Evolutionary conservation across 208 protist genomes (phyloP).

Genomic region (Trypanosoma theileri): DNA sequence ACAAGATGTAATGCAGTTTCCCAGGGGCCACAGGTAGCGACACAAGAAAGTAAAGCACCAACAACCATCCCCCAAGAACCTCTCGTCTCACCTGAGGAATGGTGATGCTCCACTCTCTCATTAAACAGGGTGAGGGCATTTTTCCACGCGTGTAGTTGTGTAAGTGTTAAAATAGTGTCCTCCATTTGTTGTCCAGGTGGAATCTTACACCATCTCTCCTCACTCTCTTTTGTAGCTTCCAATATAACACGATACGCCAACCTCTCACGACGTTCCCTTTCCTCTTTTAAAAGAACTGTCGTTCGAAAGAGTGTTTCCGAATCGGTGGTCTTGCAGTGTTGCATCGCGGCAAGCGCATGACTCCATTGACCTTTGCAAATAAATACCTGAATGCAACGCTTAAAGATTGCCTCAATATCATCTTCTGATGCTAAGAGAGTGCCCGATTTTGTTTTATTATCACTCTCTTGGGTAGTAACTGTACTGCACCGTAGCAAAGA

Average conservation of each 20-base stretch:
- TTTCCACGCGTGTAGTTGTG: slow-evolving; percentile 21
- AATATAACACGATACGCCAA: slow-evolving; percentile 19
- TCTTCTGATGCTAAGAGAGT: neutral
- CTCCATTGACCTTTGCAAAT: slow-evolving; percentile 11
- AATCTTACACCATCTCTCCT: neutral
- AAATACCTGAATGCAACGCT: slow-evolving; percentile 18
- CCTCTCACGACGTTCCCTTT: neutral
- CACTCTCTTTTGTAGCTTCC: neutral
- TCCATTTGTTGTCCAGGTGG: neutral
- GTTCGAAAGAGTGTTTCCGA: slow-evolving; percentile 11
- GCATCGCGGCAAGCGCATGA: slow-evolving; percentile 20
- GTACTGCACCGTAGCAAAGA: neutral
- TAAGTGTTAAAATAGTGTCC: slow-evolving; percentile 18
- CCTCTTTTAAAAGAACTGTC: slow-evolving; percentile 18
- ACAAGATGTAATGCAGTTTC: slow-evolving; percentile 17
- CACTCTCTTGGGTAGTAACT: neutral
- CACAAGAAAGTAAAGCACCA: slow-evolving; percentile 27
- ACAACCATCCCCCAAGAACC: neutral
- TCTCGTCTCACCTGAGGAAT: neutral
- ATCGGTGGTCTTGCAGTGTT: slow-evolving; percentile 9
- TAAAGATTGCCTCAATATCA: slow-evolving; percentile 15
- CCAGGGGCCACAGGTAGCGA: slow-evolving; percentile 22
- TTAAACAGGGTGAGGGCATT: slow-evolving; percentile 18
- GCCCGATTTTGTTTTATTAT: neutral
- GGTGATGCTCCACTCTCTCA: neutral